These are phyloP conservation scores for Emergomyces pasteurianus DNA, from an alignment of 2,329 filamentous ascomycete species.

Conservation along the genomic window DNA sequence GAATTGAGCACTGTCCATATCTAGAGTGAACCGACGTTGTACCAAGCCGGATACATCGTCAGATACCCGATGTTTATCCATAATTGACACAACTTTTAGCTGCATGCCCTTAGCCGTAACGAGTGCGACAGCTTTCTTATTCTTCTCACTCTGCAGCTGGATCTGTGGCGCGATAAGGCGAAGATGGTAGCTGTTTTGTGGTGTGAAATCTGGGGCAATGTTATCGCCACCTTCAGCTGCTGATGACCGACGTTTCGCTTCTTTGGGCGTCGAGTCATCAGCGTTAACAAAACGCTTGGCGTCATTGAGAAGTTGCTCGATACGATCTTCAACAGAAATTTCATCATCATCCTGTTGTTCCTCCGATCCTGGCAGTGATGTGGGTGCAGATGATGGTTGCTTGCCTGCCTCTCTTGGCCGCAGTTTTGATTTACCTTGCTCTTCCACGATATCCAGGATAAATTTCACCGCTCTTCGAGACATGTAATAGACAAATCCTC, in stretches of 20 bases:
- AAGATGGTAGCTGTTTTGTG: slow-evolving; percentile 89
- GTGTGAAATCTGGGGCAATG: slow-evolving; percentile 75
- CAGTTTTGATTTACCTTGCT: slow-evolving; percentile 65
- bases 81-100: slow-evolving; percentile 91
- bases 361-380: slow-evolving; percentile 17
- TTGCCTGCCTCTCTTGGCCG: slow-evolving; percentile 19
- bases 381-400: slow-evolving; percentile 2
- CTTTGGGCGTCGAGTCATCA: slow-evolving; percentile 42
- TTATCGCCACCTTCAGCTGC: slow-evolving; percentile 50
- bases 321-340: slow-evolving; percentile 66
- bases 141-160: slow-evolving; percentile 96
- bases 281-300: slow-evolving; percentile 70
- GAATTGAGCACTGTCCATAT: slow-evolving; percentile 97
- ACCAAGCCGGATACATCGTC: slow-evolving; percentile 92
- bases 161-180: slow-evolving; percentile 95
- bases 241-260: slow-evolving; percentile 15
- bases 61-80: slow-evolving; percentile 87
- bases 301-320: slow-evolving; percentile 74
- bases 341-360: slow-evolving; percentile 44
- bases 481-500: slow-evolving; percentile 96
- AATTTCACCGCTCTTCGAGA: slow-evolving; percentile 94
- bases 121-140: slow-evolving; percentile 91
- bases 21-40: slow-evolving; percentile 82
- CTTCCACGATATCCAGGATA: slow-evolving; percentile 92
- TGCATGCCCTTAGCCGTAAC: slow-evolving; percentile 97